Base-by-base conservation (phyloP, 805 yeast genomes). In the Candida golubevii region DNA sequence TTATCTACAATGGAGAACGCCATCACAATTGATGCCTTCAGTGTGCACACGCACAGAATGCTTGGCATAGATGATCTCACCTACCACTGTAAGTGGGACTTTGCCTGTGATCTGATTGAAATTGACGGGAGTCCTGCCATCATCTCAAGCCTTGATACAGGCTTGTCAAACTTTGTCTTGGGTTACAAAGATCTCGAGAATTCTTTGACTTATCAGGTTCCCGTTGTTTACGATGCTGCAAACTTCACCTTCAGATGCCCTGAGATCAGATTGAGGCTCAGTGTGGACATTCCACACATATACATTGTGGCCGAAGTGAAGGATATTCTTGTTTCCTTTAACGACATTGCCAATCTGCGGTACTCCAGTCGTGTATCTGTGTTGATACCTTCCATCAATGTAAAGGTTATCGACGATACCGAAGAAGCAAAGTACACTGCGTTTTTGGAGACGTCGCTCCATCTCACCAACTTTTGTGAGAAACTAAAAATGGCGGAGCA, bases 1-100 rank as follows among this genome's bases (percentile, higher is more conserved):
- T 28, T 44, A 14, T 26, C 36, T 10, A 26, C 37, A n/a, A 47
- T 47, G 29, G 36, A 11, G 0, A 72, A 81, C 1, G 79, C 80
- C 36, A 53, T 86, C 28, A 52, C 60, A 4, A 71, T 86, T 39
- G 85, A 83, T 56, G 81, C 83, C 0, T 58, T 85, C 10, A 57
- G 74, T 2, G 71, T 88, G 23, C 95, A 87, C 61, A 95, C 96
- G 1, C 96, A 91, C 61, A 73, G 98, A 56, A 81, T 90, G 82
- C 88, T 88, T 68, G 99, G 99, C 0, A 60, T 88, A 2, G 69
- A 73, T 7, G 95, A 88, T 58, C 88, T 91, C 0, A 88, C 97
- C 0, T 93, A 87, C 59, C 80, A 78, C 50, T 89, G 97, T 56
- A 83, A 86, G 47, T 93, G 99, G 99, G 90, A 85, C 47, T 79